phyloP scores from a whole-genome alignment of 768 basidiomycete genomes.

The Psilocybe azurescens region DNA sequence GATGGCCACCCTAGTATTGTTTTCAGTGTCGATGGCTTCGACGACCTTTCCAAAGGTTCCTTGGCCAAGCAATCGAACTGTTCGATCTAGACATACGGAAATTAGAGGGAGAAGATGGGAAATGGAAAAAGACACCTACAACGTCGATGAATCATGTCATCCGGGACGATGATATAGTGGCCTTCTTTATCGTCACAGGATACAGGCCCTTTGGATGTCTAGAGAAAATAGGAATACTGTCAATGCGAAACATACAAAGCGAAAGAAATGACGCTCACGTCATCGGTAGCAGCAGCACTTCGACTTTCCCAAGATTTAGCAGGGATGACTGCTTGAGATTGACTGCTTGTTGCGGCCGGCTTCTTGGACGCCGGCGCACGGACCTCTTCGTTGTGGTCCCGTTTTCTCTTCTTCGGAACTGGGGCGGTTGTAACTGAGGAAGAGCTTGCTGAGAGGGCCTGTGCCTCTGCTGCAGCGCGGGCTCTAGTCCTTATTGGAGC shows the following conservation, averaged over 20 bases:
- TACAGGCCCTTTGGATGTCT: conserved; percentile 70
- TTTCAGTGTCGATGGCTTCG: conserved; percentile 84
- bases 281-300: conserved; percentile 66
- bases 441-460: conserved; percentile 72
- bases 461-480: conserved; percentile 85
- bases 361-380: conserved; percentile 73
- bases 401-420: conserved; percentile 83
- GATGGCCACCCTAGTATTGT: conserved; percentile 85
- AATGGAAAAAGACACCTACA: conserved; percentile 56
- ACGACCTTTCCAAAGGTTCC: conserved; percentile 99
- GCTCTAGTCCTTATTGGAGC: conserved; percentile 86
- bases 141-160: conserved; percentile 85
- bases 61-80: conserved; percentile 89
- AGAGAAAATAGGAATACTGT: conserved; percentile 32
- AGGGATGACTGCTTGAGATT: conserved; percentile 51
- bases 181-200: conserved; percentile 98
- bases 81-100: conserved; percentile 69
- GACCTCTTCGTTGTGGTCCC: conserved; percentile 76
- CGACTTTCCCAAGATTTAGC: conserved; percentile 73
- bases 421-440: conserved; percentile 71
- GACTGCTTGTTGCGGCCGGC: conserved; percentile 48
- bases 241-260: conserved; percentile 21
- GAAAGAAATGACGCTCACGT: conserved; percentile 53
- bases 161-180: conserved; percentile 94
- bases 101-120: conserved; percentile 21